Base-by-base conservation (phyloP, 495 filamentous ascomycete species). In the Talaromyces trachyspermus region DNA sequence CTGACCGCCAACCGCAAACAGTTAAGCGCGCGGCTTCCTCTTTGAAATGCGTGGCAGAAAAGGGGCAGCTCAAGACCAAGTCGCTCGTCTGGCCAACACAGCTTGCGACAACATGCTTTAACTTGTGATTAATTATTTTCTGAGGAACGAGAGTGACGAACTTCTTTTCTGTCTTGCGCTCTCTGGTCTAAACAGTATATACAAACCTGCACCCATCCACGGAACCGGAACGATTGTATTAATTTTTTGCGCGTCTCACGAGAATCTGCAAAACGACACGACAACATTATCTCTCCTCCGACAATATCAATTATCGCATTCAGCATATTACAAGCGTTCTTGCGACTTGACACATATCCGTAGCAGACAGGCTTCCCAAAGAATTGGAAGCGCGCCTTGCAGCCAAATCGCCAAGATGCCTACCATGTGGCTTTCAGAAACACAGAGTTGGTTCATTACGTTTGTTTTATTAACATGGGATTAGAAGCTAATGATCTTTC, bases 351-450 rank as follows among this genome's bases (percentile, higher is more conserved):
- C 6, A 6, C 12, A 30, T 12, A 12, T 12, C 12, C 12, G 27
- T 30, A 30, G 12, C 27, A 30, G 12, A 30, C 12, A 30, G 7
- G 27, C 6, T 30, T 7, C 12, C 27, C 12, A 42, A 17, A 41
- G 5, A 19, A 17, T 17, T 18, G 19, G 39, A 12, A 42, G 4
- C 22, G 23, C 11, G 20, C 10, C 10, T 24, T 11, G 15, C 20
- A 26, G 39, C 0, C 39, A 24, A 2, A 8, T 26, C 17, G 25
- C 17, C 32, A 46, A 37, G 37, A 73, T 85, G 80, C 80, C 81
- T 44, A 75, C 85, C 49, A 94, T 95, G 84, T 98, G 92, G 92
- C 74, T 98, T 51, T 86, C 89, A 54, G 92, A 98, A 62, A 78
- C 84, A 51, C 92, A 98, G 71, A 98, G 92, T 96, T 74, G 58